These are phyloP conservation scores for Ulota crispa DNA, from an alignment of 225 moss, liverwort and hornwort genomes.

Conservation along the genomic window DNA sequence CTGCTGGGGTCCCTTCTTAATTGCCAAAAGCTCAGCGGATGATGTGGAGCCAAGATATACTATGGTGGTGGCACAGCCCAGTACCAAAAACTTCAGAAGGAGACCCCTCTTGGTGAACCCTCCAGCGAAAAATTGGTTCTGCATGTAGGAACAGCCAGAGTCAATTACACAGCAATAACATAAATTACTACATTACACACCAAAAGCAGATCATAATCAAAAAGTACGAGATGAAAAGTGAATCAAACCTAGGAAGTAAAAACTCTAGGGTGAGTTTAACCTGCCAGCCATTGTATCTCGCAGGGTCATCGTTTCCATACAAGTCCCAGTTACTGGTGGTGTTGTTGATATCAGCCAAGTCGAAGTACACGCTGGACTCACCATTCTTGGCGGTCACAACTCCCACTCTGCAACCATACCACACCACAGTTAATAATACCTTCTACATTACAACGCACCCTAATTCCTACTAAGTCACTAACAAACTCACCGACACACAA, in stretches of 20 bases:
- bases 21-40: slow-evolving; percentile 54
- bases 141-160: neutral
- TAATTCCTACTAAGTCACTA: neutral
- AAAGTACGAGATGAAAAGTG: neutral
- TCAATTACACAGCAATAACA: neutral
- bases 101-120: slow-evolving; percentile 77
- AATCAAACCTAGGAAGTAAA: neutral
- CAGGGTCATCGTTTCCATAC: slow-evolving; percentile 76
- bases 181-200: neutral
- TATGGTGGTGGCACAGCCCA: slow-evolving; percentile 78
- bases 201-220: neutral
- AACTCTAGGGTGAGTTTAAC: slow-evolving; percentile 6
- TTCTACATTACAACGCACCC: neutral
- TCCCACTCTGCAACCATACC: slow-evolving; percentile 51
- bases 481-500: too few relatives aligned
- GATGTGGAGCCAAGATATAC: slow-evolving; percentile 71
- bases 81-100: slow-evolving; percentile 73
- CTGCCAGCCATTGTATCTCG: slow-evolving; percentile 87
- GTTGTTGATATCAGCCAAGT: slow-evolving; percentile 78
- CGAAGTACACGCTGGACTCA: slow-evolving; percentile 76
- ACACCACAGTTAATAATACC: neutral
- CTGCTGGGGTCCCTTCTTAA: slow-evolving; percentile 67
- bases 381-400: slow-evolving; percentile 77
- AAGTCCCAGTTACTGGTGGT: slow-evolving; percentile 94
- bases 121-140: slow-evolving; percentile 85